phyloP scores from a whole-genome alignment of 1,139 yeast genomes.

The Spencermartinsiella ligniputridi region DNA sequence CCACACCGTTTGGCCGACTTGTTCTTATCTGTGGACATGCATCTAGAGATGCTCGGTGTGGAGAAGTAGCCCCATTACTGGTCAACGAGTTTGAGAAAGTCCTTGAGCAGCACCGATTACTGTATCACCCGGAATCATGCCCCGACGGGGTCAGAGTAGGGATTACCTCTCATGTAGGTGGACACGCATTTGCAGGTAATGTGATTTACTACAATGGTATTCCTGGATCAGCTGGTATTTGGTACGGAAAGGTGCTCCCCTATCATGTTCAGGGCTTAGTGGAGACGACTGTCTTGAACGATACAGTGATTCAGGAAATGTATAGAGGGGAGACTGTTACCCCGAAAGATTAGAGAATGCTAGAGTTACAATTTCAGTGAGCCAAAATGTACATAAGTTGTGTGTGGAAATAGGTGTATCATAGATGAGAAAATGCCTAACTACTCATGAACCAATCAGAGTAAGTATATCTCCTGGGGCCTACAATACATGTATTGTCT shows the following conservation, averaged over 20 bases:
- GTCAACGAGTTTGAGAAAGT: constrained; percentile 47
- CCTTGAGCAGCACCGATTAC: constrained; percentile 32
- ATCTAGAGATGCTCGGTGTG: constrained; percentile 63
- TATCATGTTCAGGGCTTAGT: constrained; percentile 64
- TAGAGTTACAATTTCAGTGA: too few relatives aligned
- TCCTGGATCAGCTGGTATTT: constrained; percentile 39
- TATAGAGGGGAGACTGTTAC: constrained; percentile 39
- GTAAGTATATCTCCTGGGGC: constrained; percentile 4
- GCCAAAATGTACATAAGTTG: too few relatives aligned
- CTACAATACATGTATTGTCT: too few relatives aligned
- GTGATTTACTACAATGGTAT: constrained; percentile 44
- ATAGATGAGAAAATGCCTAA: too few relatives aligned
- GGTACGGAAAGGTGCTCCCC: constrained; percentile 72
- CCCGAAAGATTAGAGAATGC: too few relatives aligned
- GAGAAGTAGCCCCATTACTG: constrained; percentile 55
- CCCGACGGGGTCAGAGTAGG: constrained; percentile 45
- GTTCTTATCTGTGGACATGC: constrained; percentile 64
- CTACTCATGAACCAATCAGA: too few relatives aligned
- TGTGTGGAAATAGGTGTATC: too few relatives aligned
- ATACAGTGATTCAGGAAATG: constrained; percentile 48
- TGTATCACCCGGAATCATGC: constrained; percentile 24
- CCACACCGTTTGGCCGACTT: constrained; percentile 10
- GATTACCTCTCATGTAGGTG: constrained; percentile 65
- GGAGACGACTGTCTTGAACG: constrained; percentile 45
- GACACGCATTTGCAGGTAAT: constrained; percentile 77